A percentile compares a stretch with the other conserved stretches of the same genome.
phyloP scores from a whole-genome alignment of 2,329 filamentous ascomycete species.

The Stenocarpella maydis region DNA sequence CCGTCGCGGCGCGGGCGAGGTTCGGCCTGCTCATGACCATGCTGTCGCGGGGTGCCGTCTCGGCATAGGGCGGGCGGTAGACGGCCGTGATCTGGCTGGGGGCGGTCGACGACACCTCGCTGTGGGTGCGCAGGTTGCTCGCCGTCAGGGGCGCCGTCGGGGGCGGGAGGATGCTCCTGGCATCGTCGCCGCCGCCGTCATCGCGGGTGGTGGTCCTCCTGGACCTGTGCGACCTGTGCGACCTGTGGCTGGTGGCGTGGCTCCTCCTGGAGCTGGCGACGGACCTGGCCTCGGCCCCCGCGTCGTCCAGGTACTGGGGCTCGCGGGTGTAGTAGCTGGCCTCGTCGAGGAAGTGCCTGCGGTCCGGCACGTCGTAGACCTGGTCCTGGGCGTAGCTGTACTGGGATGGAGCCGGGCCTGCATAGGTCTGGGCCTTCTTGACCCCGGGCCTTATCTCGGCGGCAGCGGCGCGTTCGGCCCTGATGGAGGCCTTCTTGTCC shows the following conservation, averaged over 20 bases:
- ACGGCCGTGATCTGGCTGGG: constrained; percentile 52
- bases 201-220: constrained; percentile 50
- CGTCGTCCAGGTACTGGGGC: constrained; percentile 39
- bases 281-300: constrained; percentile 40
- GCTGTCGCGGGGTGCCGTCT: constrained; percentile 47
- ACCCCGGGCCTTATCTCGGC: constrained; percentile 39
- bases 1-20: constrained; percentile 45
- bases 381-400: constrained; percentile 40
- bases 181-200: constrained; percentile 51
- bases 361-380: constrained; percentile 39
- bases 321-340: constrained; percentile 27
- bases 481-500: constrained; percentile 85
- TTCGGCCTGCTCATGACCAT: constrained; percentile 46
- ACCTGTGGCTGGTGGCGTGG: constrained; percentile 31
- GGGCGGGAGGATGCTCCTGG: constrained; percentile 49
- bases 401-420: constrained; percentile 46
- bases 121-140: constrained; percentile 61
- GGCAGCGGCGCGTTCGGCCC: constrained; percentile 62
- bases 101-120: constrained; percentile 59
- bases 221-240: constrained; percentile 38
- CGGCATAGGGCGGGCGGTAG: constrained; percentile 52
- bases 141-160: constrained; percentile 62
- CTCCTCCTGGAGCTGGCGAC: constrained; percentile 31
- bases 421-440: constrained; percentile 69
- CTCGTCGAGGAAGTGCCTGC: constrained; percentile 33